phyloP scores from a whole-genome alignment of 805 yeast species.

The Cyberlindnera suaveolens region DNA sequence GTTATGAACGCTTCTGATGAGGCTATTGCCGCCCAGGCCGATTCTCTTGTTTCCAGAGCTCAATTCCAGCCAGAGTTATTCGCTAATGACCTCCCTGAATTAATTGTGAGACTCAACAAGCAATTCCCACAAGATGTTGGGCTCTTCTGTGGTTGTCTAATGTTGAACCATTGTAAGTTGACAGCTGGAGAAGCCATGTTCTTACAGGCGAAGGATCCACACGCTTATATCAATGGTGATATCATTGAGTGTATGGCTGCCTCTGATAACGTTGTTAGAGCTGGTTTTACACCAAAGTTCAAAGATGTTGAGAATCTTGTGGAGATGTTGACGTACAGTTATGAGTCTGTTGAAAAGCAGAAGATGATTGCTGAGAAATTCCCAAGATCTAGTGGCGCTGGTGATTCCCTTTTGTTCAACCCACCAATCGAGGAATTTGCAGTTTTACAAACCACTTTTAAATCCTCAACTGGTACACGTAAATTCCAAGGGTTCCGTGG shows the following conservation, averaged over 20 bases:
- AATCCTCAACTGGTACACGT: constrained; percentile 44
- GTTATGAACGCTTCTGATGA: constrained; percentile 79
- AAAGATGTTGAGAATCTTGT: constrained; percentile 91
- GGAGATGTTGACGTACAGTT: constrained; percentile 82
- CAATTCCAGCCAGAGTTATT: constrained; percentile 51
- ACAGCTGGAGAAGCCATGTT: constrained; percentile 94
- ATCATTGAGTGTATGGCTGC: constrained; percentile 99
- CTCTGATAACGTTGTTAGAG: constrained; percentile 94
- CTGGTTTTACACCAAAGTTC: constrained; percentile 99
- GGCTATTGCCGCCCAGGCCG: constrained; percentile 50
- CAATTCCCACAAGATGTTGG: constrained; percentile 96
- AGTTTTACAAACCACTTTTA: constrained; percentile 76
- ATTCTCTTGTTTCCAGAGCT: constrained; percentile 62
- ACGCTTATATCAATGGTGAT: constrained; percentile 95
- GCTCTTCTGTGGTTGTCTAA: constrained; percentile 87
- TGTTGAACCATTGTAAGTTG: constrained; percentile 82
- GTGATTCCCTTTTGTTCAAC: constrained; percentile 64
- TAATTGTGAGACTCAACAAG: constrained; percentile 68
- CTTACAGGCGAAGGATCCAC: constrained; percentile 94
- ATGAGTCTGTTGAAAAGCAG: constrained; percentile 88
- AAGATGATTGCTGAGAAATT: constrained; percentile 62
- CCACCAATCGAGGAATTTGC: constrained; percentile 98
- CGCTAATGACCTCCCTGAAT: constrained; percentile 52
- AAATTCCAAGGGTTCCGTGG: constrained; percentile 62
- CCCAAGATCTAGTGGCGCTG: constrained; percentile 57